Evolutionary conservation across 192 early-diverging fungal species (phyloP).

Genomic region (Bifiguratus adelaidae): DNA sequence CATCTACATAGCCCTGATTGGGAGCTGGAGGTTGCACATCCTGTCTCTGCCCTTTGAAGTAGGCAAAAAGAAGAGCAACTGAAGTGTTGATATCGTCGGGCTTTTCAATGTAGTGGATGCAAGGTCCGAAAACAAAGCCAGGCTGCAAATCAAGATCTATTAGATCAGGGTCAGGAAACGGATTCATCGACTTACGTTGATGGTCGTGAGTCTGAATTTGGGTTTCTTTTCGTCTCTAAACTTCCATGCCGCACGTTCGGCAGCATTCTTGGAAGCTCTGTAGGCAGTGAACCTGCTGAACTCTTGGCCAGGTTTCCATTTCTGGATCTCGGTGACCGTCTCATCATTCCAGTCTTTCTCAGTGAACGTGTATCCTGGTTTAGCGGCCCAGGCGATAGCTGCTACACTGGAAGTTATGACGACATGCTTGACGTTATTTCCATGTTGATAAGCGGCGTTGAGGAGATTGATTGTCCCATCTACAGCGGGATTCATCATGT

Average conservation of each 20-base stretch:
- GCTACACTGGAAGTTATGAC: neutral
- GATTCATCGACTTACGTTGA: neutral
- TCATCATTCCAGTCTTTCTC: neutral
- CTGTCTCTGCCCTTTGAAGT: neutral
- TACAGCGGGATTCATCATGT: neutral
- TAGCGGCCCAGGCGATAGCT: neutral
- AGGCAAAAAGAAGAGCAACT: neutral
- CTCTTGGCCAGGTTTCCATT: too few species aligned
- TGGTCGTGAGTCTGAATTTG: neutral
- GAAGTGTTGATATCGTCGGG: neutral
- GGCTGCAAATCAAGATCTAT: neutral
- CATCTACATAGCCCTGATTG: neutral
- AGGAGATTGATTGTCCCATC: neutral
- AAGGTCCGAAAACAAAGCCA: neutral
- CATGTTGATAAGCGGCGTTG: neutral
- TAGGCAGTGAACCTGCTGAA: neutral
- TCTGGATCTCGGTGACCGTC: too few species aligned
- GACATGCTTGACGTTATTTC: neutral
- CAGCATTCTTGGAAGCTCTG: neutral
- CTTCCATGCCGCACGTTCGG: neutral
- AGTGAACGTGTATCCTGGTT: neutral
- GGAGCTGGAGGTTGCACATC: neutral
- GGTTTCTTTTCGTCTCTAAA: neutral
- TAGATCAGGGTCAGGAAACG: neutral
- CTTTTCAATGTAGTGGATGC: too few species aligned